Base-by-base conservation (phyloP, 75 land plant species). In the Pinus tabuliformis region DNA sequence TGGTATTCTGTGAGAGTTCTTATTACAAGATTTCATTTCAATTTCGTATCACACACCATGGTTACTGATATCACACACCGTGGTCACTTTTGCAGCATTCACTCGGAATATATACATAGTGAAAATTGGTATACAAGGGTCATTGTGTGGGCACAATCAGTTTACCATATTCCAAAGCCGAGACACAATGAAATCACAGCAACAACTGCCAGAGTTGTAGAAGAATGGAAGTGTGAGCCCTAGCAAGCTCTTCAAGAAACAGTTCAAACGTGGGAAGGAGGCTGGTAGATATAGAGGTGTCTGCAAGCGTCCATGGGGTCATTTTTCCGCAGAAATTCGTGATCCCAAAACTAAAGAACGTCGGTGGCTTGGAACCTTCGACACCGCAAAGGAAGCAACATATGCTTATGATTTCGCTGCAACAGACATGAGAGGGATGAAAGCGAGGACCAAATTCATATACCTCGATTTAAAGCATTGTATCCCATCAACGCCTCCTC, bases 301-400 rank as follows among this genome's bases (percentile, higher is more conserved):
- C 14, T 80, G 92, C 16, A 85, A 85, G 18, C 82, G 89, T 70
- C 92, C 92, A n/a, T 90, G 92, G 92, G 92, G 92, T 1, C 87
- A 89, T 4, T 90, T 87, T 58, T 89, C 92, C 2, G 92, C 92
- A 18, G 92, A 90, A 66, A 90, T 90, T 39, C 26, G 89, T 5
- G 89, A 90, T 75, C 92, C 92, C 4, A 81, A 80, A 59, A 82
- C 89, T 14, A 90, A 90, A 36, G 87, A 85, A 62, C 73, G 89
- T 37, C 72, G 82, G 14, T 90, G 89, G 89, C 86, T 90, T 15
- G 89, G 92, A 26, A 90, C 92, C 12, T 90, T 87, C 60, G 89
- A 86, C 85, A 89, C 91, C 21, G 91, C 88, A 2, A 86, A 86
- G 70, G 84, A 86, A 13, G 91, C 91, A 1, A 87, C 91, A 0